Base-by-base conservation (phyloP, 2,329 filamentous ascomycete genomes). In the Aspergillus pseudotamarii region DNA sequence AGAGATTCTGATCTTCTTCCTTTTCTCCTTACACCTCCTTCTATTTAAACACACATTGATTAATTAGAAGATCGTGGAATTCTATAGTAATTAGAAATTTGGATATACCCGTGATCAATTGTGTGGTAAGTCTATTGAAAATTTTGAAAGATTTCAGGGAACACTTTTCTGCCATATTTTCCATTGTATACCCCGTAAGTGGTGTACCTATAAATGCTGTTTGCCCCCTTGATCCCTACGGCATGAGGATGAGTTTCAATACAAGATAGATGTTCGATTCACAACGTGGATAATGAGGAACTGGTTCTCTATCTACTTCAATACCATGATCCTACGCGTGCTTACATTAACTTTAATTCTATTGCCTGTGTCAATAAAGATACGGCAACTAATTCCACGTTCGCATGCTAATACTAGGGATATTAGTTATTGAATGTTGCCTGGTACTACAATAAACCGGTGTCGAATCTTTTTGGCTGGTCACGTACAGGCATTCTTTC, bases 81-180 rank as follows among this genome's bases (percentile, higher is more conserved):
- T 9, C 23, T 30, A 50, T 50, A 50, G 46, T 50, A 50, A 50
- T 50, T 50, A 50, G 46, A n/a, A n/a, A 28, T 50, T 50, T 50
- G 46, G 14, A 50, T 51, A 32, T 51, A 19, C 19, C 10, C 28
- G 11, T 32, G 48, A 32, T 11, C 48, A 32, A 32, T 32, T n/a
- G 28, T 32, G 16, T 21, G 48, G 48, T 51, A 51, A 51, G 48
- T 51, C 28, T 9, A 9, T 4, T 30, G 6, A 5, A 19, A 19
- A 2, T 6, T 12, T 36, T 36, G 34, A 32, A 32, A 10, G 11
- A 3, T 28, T 28, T 48, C 16, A 26, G 6, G 16, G 12, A 50
- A 50, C 6, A 16, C 21, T 23, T 50, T 19, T 30, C 16, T 28
- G 6, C 16, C 9, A 4, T 10, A 21, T 16, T 19, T 30, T 9